Evolutionary conservation across 1,139 yeast genomes (phyloP).

Genomic region (Schizosaccharomyces versatilis): DNA sequence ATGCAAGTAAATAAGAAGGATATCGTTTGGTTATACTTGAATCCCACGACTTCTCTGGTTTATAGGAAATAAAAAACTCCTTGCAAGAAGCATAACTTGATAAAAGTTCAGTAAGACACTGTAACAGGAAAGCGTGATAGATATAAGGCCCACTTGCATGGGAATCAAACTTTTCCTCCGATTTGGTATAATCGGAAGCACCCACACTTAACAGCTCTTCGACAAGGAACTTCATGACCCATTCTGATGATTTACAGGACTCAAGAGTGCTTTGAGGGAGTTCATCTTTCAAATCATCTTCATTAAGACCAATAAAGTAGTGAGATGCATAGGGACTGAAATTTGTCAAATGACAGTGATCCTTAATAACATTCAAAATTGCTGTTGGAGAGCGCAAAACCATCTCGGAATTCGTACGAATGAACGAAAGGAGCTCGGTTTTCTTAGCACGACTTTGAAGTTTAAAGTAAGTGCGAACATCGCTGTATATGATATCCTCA

Average conservation of each 20-base stretch:
- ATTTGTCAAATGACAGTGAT: constrained; percentile 17
- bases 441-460: constrained; percentile 11
- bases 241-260: neutral
- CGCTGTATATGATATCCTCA: constrained; percentile 25
- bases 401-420: constrained; percentile 35
- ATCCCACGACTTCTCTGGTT: neutral
- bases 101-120: constrained; percentile 45
- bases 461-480: constrained; percentile 20
- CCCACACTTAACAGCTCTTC: neutral
- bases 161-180: constrained; percentile 14
- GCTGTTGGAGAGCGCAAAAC: constrained; percentile 37
- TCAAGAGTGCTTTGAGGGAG: neutral
- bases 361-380: constrained; percentile 33
- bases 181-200: neutral
- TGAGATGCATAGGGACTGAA: neutral
- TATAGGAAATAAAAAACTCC: constrained; percentile 53
- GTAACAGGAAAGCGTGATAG: constrained; percentile 46
- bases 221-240: neutral
- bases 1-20: constrained; percentile 53
- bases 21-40: constrained; percentile 26
- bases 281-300: neutral
- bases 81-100: constrained; percentile 65
- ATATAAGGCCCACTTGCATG: constrained; percentile 30
- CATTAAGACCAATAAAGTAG: neutral
- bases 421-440: constrained; percentile 28